Base-by-base conservation (phyloP, 2,329 filamentous ascomycete genomes). In the Aspergillus fumigatus region DNA sequence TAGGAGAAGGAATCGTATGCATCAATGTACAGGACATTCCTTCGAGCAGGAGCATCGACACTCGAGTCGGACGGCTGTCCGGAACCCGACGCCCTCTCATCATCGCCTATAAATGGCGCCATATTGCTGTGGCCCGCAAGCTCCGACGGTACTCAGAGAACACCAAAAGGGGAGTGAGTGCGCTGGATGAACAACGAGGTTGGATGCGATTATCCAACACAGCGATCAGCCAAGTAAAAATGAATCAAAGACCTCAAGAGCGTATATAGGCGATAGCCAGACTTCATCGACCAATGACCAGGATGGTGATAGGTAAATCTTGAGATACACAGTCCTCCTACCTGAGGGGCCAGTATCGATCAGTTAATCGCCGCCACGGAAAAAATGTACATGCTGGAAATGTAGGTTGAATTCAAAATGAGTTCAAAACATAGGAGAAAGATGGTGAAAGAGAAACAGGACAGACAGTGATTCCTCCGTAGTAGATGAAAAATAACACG, bases 1-100 rank as follows among this genome's bases (percentile, higher is more conserved):
- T 96, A 92, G 54, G 92, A 90, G 75, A 97, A 99, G 45, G 92
- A 97, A 77, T 99, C 94, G 75, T 96, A 96, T 60, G 93, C 92
- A 73, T 97, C 94, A 64, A 99, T 81, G 75, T 96, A 96, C 61
- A 97, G 84, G 60, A 97, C 88, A 58, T 63, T 69, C 51, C 66
- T 70, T 48, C 25, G 60, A 27, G 51, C 26, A 2, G 29, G 35
- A n/a, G 47, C 49, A 38, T 19, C 35, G 19, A 10, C 45, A 10
- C 35, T 47, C 19, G 52, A 25, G 21, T 41, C 29, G 9, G 35
- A 52, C 11, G 55, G 51, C 48, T 45, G 45, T 19, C 51, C 47
- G 38, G 45, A 41, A 23, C 45, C 43, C n/a, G 57, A 35, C 48
- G 23, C 58, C 51, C 63, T 59, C 66, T 64, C 69, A 56, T 47